phyloP scores from a whole-genome alignment of 805 yeast genomes.

The Schwanniomyces vanrijiae region DNA sequence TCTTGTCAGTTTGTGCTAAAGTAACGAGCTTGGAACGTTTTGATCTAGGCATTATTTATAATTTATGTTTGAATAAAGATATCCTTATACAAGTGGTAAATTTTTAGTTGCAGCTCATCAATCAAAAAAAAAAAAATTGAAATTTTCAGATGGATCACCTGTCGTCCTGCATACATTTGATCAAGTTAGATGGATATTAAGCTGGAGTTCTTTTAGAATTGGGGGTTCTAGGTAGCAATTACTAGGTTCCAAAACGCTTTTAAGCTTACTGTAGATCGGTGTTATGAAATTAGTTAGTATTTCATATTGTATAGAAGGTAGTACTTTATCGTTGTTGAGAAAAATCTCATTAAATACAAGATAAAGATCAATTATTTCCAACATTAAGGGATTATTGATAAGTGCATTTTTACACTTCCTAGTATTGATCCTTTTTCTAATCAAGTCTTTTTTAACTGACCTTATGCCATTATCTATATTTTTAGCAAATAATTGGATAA shows the following conservation, averaged over 20 bases:
- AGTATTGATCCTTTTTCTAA: background rate
- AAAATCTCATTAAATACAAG: conserved; percentile 12
- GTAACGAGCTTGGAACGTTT: conserved; percentile 95
- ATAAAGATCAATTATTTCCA: conserved; percentile 13
- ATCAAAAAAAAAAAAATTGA: conserved; percentile 11
- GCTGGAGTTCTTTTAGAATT: conserved; percentile 12
- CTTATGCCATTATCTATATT: conserved; percentile 1
- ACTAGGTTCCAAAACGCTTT: conserved; percentile 2
- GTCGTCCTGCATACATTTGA: background rate
- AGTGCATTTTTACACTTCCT: background rate
- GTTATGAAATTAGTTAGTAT: conserved; percentile 11
- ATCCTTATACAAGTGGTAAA: background rate
- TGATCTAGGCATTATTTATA: conserved; percentile 82
- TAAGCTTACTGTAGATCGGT: conserved; percentile 2
- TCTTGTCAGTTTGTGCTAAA: conserved; percentile 93
- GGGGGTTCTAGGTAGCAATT: conserved; percentile 7
- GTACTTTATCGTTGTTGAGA: conserved; percentile 11
- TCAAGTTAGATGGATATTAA: background rate
- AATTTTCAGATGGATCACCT: conserved; percentile 5
- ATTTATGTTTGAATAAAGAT: background rate
- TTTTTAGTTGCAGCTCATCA: conserved; percentile 23
- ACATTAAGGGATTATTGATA: background rate
- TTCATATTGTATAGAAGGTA: conserved; percentile 16
- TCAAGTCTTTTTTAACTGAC: background rate
- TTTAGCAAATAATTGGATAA: conserved; percentile 4